A percentile compares a stretch with the other conserved stretches of the same genome.
phyloP scores from a whole-genome alignment of 768 basidiomycete species.

The Boletus subparvulus region DNA sequence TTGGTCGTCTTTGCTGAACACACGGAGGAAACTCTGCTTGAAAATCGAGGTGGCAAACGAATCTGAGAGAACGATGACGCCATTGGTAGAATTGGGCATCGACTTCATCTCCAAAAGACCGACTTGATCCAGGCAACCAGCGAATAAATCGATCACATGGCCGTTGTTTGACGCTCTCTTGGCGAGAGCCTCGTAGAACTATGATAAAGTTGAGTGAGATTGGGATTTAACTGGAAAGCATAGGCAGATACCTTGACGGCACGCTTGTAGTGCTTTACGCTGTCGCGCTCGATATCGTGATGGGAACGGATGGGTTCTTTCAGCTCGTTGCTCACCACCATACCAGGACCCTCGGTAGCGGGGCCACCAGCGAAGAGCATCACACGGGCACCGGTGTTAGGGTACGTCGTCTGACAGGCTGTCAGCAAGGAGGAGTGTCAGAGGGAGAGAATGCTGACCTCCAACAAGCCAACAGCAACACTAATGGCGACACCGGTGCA shows the following conservation, averaged over 20 bases:
- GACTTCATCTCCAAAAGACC: slow-evolving; percentile 98
- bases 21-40: slow-evolving; percentile 94
- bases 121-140: slow-evolving; percentile 97
- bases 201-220: neutral
- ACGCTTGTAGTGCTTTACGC: slow-evolving; percentile 95
- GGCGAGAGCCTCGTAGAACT: slow-evolving; percentile 96
- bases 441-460: slow-evolving; percentile 45
- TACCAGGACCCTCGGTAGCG: slow-evolving; percentile 93
- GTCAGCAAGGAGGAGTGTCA: neutral
- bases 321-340: slow-evolving; percentile 93
- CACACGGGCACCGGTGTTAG: slow-evolving; percentile 93
- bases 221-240: neutral
- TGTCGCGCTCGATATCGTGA: slow-evolving; percentile 97
- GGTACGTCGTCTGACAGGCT: slow-evolving; percentile 68
- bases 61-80: slow-evolving; percentile 93
- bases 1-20: slow-evolving; percentile 91
- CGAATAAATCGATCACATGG: slow-evolving; percentile 92
- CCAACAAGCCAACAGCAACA: slow-evolving; percentile 89
- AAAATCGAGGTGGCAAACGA: slow-evolving; percentile 98
- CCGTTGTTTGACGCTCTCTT: slow-evolving; percentile 93
- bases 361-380: slow-evolving; percentile 97
- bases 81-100: slow-evolving; percentile 92
- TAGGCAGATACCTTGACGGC: slow-evolving; percentile 75
- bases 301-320: slow-evolving; percentile 98
- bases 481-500: slow-evolving; percentile 95